Conservation (phyloP, 1,284 basidiomycete genomes). For the Pyrrhoderma lamaoense region DNA sequence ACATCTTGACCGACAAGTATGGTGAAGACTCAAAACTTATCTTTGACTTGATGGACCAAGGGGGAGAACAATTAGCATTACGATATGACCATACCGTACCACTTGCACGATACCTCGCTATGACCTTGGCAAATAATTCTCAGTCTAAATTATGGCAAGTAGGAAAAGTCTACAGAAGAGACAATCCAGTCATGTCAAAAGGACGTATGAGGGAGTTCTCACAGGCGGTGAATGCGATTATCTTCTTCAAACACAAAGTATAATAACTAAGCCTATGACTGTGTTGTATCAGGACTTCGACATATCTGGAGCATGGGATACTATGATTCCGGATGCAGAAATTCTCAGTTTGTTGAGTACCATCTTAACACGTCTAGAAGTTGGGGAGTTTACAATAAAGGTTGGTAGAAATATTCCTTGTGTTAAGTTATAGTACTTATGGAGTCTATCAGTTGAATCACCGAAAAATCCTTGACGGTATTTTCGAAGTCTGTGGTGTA, state of each 20-base stretch:
- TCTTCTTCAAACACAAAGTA: background rate
- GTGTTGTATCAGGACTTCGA: slow-evolving; percentile 81
- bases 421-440: background rate
- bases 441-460: slow-evolving; percentile 76
- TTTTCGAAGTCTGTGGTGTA: slow-evolving; percentile 96
- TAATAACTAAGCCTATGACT: background rate
- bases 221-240: slow-evolving; percentile 69
- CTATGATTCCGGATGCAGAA: slow-evolving; percentile 97
- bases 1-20: slow-evolving; percentile 93
- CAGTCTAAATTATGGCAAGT: slow-evolving; percentile 92
- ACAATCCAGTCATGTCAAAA: slow-evolving; percentile 97
- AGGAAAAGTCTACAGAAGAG: slow-evolving; percentile 95
- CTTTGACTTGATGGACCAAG: slow-evolving; percentile 97
- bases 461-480: slow-evolving; percentile 94
- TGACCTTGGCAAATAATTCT: slow-evolving; percentile 73
- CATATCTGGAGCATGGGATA: slow-evolving; percentile 89
- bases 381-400: slow-evolving; percentile 94
- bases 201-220: slow-evolving; percentile 98
- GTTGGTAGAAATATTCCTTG: slow-evolving; percentile 31
- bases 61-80: slow-evolving; percentile 93
- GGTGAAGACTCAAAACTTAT: slow-evolving; percentile 98
- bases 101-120: slow-evolving; percentile 91
- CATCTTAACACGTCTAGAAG: slow-evolving; percentile 75
- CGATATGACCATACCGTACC: slow-evolving; percentile 98
- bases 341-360: slow-evolving; percentile 81